Conservation (phyloP, 805 yeast genomes). For the Candida boidinii region DNA sequence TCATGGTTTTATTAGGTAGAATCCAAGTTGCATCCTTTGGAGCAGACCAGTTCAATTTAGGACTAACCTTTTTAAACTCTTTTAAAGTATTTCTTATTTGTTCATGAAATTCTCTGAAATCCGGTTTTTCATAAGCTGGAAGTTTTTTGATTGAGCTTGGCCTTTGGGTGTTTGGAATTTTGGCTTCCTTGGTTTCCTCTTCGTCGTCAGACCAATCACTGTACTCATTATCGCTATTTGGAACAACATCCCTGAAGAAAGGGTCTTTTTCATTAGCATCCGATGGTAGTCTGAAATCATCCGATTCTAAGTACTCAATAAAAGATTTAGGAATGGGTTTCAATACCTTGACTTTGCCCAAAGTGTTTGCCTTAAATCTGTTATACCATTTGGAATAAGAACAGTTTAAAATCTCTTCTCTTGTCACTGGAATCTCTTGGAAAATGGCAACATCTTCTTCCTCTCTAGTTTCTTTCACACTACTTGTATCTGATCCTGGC, state of each 20-base stretch:
- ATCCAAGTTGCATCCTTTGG: conserved; percentile 97
- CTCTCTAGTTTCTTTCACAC: too few species aligned
- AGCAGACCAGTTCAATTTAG: conserved; percentile 95
- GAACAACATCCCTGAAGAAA: conserved; percentile 22
- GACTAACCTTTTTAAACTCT: conserved; percentile 57
- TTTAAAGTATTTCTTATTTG: conserved; percentile 36
- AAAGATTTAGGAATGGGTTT: conserved; percentile 50
- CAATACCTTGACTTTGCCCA: conserved; percentile 44
- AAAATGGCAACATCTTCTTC: conserved; percentile 13
- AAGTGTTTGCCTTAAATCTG: conserved; percentile 33
- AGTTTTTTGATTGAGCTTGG: conserved; percentile 11
- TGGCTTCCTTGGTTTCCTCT: conserved; percentile 7
- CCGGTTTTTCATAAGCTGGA: conserved; percentile 38
- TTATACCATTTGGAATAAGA: conserved; percentile 54
- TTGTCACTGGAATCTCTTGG: conserved; percentile 18
- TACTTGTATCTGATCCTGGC: too few species aligned
- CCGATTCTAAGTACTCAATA: conserved; percentile 51
- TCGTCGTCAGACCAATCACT: conserved; percentile 63
- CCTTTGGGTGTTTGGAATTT: conserved; percentile 13
- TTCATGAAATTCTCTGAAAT: conserved; percentile 55
- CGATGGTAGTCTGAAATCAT: conserved; percentile 58
- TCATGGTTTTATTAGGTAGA: conserved; percentile 63
- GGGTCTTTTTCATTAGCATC: conserved; percentile 28
- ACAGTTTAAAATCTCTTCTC: conserved; percentile 40
- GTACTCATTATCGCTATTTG: conserved; percentile 54